Base-by-base conservation (phyloP, 2,329 filamentous ascomycete genomes). In the Colletotrichum brevisporum region DNA sequence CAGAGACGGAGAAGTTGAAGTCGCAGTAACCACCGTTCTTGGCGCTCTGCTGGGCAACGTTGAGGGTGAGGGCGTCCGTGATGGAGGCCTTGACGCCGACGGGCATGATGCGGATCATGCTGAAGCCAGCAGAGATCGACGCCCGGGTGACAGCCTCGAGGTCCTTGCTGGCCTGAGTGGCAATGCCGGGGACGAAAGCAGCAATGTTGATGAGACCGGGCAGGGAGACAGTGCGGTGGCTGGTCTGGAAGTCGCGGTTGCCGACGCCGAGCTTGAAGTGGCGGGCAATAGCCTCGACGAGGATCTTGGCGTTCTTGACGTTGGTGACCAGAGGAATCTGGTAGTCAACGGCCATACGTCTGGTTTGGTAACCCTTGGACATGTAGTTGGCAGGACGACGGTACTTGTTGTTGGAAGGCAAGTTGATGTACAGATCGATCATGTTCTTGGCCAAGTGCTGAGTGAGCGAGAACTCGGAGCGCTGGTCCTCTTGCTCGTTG, bases 371-470 rank as follows among this genome's bases (percentile, higher is more conserved):
- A 70, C 96, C 96, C 84, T 96, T 96, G 82, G 93, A 97, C 92
- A 99, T 97, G 83, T 98, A 99, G 85, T 94, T 99, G 76, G 96
- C 96, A 39, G 96, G 96, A 74, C 96, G 91, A 75, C 96, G 90
- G 87, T 97, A 99, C 81, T 95, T 93, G 86, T 99, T 99, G 89
- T 90, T 97, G 13, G 96, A 98, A n/a, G 96, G 96, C 82, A 99
- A 83, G 82, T 99, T 99, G 90, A 99, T 98, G 85, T 99, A 99
- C 70, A 99, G 85, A 80, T 98, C 95, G 76, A 99, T 99, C 81
- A 96, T 91, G 84, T 98, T 98, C 84, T 97, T 98, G 67, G 95
- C 93, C 82, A 99, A 85, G 84, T 98, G 95, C 83, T 98, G 94
- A 1, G 94, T 98, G 71, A 99, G 88, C 9, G 96, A 99, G 84